Base-by-base conservation (phyloP, 2,329 filamentous ascomycete species). In the Gaeumannomyces sp. region DNA sequence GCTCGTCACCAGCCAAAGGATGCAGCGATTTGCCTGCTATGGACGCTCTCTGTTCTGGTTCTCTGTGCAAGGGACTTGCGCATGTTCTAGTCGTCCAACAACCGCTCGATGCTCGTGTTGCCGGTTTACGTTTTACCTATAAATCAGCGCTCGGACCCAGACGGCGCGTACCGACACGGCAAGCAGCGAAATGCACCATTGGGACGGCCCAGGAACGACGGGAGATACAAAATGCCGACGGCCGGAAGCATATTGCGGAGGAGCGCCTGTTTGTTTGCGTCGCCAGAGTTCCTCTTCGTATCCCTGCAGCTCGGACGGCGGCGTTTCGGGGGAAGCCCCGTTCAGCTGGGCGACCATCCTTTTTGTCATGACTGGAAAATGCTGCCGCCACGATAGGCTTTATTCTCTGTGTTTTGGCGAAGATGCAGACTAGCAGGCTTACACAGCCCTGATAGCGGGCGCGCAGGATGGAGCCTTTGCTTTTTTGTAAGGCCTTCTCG, bases 1-100 rank as follows among this genome's bases (percentile, higher is more conserved):
- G 90, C 68, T 89, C 80, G 60, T 88, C 83, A 0, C 83, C 85
- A 31, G 81, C 81, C n/a, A n/a, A n/a, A n/a, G n/a, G n/a, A n/a
- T n/a, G n/a, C n/a, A n/a, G n/a, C n/a, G n/a, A n/a, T n/a, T n/a
- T n/a, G n/a, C n/a, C n/a, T n/a, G n/a, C n/a, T n/a, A n/a, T 19
- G 28, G 19, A 22, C 22, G 27, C n/a, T 4, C 28, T 22, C 5
- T 2, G 25, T 28, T 28, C 31, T 62, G n/a, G n/a, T n/a, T 33
- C 1, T 1, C 1, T 11, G 50, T n/a, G 2, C 29, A n/a, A 22
- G 64, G 77, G 74, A 73, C 59, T 73, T 79, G 79, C 85, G 81
- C 76, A 85, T 85, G 60, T 80, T 64, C 4, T 86, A 67, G 68
- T 86, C 83, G 4, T 71, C 73, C 0, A 82, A 73, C 60, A 87